phyloP scores from a whole-genome alignment of 208 protist genomes.

The Angomonas ambiguus region DNA sequence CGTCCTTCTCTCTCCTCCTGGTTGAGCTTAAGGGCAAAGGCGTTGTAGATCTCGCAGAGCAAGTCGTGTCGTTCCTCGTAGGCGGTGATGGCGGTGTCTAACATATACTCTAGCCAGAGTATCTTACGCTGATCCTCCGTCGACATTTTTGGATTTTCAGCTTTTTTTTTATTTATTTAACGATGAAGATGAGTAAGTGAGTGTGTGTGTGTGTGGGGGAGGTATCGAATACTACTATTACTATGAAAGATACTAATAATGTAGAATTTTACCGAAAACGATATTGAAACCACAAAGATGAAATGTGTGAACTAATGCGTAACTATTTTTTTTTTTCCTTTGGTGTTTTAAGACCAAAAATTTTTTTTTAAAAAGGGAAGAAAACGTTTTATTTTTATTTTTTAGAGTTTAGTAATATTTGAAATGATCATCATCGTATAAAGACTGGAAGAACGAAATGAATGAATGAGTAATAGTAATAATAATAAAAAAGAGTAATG shows the following conservation, averaged over 20 bases:
- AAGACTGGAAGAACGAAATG: too few species aligned
- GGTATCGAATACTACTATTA: background rate
- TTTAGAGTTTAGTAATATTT: slow-evolving; percentile 2
- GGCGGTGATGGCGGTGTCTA: background rate
- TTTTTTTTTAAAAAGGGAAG: background rate
- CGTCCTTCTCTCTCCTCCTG: background rate
- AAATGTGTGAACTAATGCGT: too few species aligned
- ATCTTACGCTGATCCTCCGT: background rate
- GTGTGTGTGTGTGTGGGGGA: background rate
- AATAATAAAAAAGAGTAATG: too few species aligned
- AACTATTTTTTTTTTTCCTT: too few species aligned
- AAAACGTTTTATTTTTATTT: background rate
- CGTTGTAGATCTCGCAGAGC: background rate
- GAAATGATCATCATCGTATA: too few species aligned
- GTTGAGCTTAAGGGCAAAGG: background rate
- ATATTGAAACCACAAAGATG: too few species aligned
- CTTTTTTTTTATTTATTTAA: background rate
- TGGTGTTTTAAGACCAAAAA: background rate
- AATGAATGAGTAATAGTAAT: too few species aligned
- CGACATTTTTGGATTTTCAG: background rate
- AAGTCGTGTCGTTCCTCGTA: background rate
- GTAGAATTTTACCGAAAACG: too few species aligned
- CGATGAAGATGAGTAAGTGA: background rate
- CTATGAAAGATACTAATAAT: too few species aligned
- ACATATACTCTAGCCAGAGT: background rate